Percentiles rank a stretch among this genome's conserved stretches.
Conservation (phyloP, 208 protist species). For the Wallacemonas collosoma region DNA sequence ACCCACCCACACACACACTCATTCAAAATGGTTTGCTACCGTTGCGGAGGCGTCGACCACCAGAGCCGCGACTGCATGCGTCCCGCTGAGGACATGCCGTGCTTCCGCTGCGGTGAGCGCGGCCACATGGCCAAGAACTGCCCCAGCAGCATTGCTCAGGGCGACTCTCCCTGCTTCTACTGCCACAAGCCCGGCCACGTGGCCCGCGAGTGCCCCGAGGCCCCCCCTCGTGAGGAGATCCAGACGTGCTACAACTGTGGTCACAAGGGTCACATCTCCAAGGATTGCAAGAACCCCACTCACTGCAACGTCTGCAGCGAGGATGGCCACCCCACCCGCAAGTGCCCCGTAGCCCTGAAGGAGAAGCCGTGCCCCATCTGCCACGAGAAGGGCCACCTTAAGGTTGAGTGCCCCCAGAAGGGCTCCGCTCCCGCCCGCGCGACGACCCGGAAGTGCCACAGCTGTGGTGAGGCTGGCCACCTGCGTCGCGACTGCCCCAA, state of each 20-base stretch:
- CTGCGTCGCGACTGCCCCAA: slow-evolving; percentile 66
- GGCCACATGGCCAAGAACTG: slow-evolving; percentile 85
- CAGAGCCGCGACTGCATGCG: slow-evolving; percentile 78
- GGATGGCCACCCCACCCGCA: slow-evolving; percentile 78
- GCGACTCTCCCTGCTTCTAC: slow-evolving; percentile 86
- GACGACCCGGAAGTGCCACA: slow-evolving; percentile 57
- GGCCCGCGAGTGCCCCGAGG: slow-evolving; percentile 82
- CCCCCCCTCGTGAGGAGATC: slow-evolving; percentile 66
- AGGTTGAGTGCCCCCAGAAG: slow-evolving; percentile 56
- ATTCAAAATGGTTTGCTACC: slow-evolving; percentile 82
- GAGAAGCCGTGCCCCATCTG: slow-evolving; percentile 73
- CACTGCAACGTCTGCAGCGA: slow-evolving; percentile 86
- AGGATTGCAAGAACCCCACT: slow-evolving; percentile 68
- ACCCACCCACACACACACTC: slow-evolving; percentile 8
- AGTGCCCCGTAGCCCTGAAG: slow-evolving; percentile 61
- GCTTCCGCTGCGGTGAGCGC: slow-evolving; percentile 81
- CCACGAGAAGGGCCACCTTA: slow-evolving; percentile 78
- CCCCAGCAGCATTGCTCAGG: slow-evolving; percentile 55
- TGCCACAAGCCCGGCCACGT: slow-evolving; percentile 88
- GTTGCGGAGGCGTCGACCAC: slow-evolving; percentile 80
- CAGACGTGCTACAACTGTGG: slow-evolving; percentile 83
- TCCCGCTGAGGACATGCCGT: slow-evolving; percentile 45
- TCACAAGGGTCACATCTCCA: slow-evolving; percentile 78
- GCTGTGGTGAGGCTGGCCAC: slow-evolving; percentile 69
- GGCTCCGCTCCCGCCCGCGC: slow-evolving; percentile 9